phyloP scores from a whole-genome alignment of 1,139 yeast genomes.

The Magnusiomyces suaveolens region DNA sequence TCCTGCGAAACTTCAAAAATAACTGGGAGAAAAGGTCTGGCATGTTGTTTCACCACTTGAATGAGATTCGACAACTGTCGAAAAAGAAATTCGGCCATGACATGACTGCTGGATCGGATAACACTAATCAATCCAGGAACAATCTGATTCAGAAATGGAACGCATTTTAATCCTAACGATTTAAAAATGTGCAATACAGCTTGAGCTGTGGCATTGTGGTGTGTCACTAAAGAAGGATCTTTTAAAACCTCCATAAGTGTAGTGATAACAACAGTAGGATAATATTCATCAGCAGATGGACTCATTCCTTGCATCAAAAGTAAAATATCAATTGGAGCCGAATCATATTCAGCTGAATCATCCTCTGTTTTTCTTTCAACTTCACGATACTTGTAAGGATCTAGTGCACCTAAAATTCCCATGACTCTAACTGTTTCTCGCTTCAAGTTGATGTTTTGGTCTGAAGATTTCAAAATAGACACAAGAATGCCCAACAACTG shows the following conservation, averaged over 20 bases:
- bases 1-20: conserved; percentile 72
- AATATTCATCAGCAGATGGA: conserved; percentile 87
- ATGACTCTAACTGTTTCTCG: conserved; percentile 80
- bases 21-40: conserved; percentile 68
- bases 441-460: conserved; percentile 60
- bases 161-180: conserved; percentile 79
- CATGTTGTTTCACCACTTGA: conserved; percentile 78
- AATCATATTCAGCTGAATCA: conserved; percentile 65
- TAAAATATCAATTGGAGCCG: conserved; percentile 85
- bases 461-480: conserved; percentile 63
- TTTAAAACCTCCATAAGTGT: conserved; percentile 73
- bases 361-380: conserved; percentile 60
- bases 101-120: conserved; percentile 74
- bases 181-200: conserved; percentile 87
- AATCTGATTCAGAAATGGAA: conserved; percentile 73
- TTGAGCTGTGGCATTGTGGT: conserved; percentile 84
- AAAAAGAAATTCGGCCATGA: conserved; percentile 79
- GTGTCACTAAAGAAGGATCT: conserved; percentile 75
- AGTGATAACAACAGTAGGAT: conserved; percentile 88
- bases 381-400: conserved; percentile 90
- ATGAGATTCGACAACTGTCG: conserved; percentile 78
- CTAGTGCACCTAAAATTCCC: conserved; percentile 93
- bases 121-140: conserved; percentile 82
- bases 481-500: conserved; percentile 74
- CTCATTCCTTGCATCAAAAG: conserved; percentile 88